A percentile compares a stretch with the other conserved stretches of the same genome.
phyloP scores from a whole-genome alignment of 192 early-diverging fungal species.

The Linnemannia elongata region DNA sequence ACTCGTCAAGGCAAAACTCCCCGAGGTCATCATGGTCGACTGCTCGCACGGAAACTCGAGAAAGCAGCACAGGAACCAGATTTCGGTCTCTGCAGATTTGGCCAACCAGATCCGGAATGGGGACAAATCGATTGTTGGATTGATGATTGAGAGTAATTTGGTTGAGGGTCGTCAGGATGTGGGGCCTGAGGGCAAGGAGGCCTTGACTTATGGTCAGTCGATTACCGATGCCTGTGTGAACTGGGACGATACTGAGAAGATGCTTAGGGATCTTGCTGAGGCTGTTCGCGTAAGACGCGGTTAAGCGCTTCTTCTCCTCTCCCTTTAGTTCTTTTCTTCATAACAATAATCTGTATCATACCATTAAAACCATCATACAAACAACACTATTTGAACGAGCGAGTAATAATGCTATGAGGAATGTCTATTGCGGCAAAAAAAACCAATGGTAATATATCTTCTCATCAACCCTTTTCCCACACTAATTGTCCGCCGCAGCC shows the following conservation, averaged over 20 bases:
- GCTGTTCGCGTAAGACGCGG: conserved; percentile 79
- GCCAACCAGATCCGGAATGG: conserved; percentile 82
- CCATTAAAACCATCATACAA: neutral
- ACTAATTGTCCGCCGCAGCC: neutral
- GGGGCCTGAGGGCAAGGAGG: conserved; percentile 72
- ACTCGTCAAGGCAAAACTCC: conserved; percentile 73
- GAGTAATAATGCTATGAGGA: neutral
- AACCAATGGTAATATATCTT: neutral
- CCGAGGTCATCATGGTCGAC: conserved; percentile 91
- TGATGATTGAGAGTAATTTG: conserved; percentile 97
- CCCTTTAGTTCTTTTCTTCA: neutral
- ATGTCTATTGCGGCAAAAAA: neutral
- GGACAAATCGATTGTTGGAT: conserved; percentile 77
- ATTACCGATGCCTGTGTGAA: conserved; percentile 96
- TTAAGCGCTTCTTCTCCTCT: neutral
- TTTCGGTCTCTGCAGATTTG: conserved; percentile 76
- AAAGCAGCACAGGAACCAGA: conserved; percentile 93
- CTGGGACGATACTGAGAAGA: conserved; percentile 85
- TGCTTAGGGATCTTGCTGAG: conserved; percentile 82
- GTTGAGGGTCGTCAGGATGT: conserved; percentile 91
- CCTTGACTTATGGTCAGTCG: conserved; percentile 87
- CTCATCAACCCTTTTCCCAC: neutral
- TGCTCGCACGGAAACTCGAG: conserved; percentile 93
- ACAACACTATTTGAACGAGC: neutral
- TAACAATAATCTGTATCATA: neutral